Conservation (phyloP, 148 eudicot species). For the Cornus kousa region DNA sequence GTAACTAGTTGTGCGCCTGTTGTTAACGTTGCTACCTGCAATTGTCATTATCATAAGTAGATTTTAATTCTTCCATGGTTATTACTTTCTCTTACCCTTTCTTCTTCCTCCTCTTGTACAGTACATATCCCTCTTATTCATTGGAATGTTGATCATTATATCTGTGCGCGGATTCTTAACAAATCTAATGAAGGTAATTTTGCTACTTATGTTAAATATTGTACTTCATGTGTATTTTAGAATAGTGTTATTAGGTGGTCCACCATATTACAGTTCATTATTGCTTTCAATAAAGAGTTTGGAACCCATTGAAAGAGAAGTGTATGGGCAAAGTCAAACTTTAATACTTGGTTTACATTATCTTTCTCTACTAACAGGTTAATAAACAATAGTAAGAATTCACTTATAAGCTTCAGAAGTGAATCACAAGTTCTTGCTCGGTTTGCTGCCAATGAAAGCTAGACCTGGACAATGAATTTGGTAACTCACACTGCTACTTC, state of each 20-base stretch:
- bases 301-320: not conserved
- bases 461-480: too few species aligned
- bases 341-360: not conserved
- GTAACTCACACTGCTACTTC: too few species aligned
- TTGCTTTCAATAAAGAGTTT: too few species aligned
- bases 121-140: slow-evolving; percentile 94
- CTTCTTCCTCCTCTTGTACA: slow-evolving; percentile 34
- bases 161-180: slow-evolving; percentile 90
- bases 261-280: not conserved
- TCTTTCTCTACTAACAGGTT: not conserved
- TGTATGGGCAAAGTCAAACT: not conserved
- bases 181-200: slow-evolving; percentile 89
- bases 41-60: not conserved
- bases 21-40: not conserved
- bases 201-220: not conserved
- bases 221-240: not conserved
- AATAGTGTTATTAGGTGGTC: not conserved
- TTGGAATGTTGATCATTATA: slow-evolving; percentile 88
- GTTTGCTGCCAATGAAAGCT: too few species aligned
- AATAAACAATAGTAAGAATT: too few species aligned
- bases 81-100: slow-evolving; percentile 4
- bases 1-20: not conserved
- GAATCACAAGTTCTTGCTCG: too few species aligned
- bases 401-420: too few species aligned
- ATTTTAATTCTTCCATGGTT: not conserved